phyloP scores from a whole-genome alignment of 495 filamentous ascomycete genomes.

The Lasiosphaeriaceae sp. region DNA sequence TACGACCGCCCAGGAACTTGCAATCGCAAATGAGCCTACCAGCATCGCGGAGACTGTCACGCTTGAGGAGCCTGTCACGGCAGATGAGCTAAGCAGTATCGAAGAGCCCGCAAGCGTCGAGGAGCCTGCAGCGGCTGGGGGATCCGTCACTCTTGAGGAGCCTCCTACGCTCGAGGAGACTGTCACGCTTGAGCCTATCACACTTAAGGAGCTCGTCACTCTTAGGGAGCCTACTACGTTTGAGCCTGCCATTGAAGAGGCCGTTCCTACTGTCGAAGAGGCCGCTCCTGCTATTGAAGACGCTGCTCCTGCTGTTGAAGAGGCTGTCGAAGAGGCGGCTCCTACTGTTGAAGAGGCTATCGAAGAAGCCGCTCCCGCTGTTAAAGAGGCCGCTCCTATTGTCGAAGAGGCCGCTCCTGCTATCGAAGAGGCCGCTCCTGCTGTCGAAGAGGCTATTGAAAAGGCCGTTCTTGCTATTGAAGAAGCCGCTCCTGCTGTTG shows the following conservation, averaged over 20 bases:
- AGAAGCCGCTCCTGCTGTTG: neutral
- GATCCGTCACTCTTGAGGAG: slow-evolving; percentile 9
- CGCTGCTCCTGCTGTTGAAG: neutral
- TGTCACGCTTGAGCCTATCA: neutral
- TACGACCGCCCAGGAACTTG: no score
- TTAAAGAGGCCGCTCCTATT: slow-evolving; percentile 3
- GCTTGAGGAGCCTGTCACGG: slow-evolving; percentile 9
- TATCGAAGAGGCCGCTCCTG: neutral
- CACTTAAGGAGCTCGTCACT: neutral
- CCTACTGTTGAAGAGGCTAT: no score
- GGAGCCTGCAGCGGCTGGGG: slow-evolving; percentile 6
- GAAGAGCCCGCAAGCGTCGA: slow-evolving; percentile 6
- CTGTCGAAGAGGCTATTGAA: neutral
- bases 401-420: slow-evolving; percentile 9
- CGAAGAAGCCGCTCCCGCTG: no score
- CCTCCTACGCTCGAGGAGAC: no score
- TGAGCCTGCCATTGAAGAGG: slow-evolving; percentile 7
- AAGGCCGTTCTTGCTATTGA: neutral
- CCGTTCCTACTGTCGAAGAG: slow-evolving; percentile 8
- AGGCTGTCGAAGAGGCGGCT: slow-evolving; percentile 1
- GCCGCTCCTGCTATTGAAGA: neutral
- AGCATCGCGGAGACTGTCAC: no score
- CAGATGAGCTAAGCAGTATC: slow-evolving; percentile 3
- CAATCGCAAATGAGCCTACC: neutral
- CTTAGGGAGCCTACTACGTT: slow-evolving; percentile 8